Conservation (phyloP, 179 eudicot species). For the Beta corolliflora region DNA sequence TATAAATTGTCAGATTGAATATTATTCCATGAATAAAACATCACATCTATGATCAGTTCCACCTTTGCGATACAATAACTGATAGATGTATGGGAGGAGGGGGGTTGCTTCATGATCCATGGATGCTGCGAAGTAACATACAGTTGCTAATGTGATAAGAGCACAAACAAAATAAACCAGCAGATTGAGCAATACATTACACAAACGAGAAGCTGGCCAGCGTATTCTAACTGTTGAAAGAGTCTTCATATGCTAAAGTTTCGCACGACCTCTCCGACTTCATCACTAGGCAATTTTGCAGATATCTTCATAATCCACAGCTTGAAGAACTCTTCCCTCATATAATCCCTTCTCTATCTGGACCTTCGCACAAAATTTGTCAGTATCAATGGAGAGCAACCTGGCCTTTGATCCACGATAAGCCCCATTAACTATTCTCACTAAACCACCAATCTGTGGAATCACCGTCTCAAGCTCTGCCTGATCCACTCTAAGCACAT, state of each 20-base stretch:
- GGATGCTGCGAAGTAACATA: not conserved
- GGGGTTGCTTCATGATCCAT: not conserved
- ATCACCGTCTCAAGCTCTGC: constrained; percentile 90
- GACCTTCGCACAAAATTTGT: constrained; percentile 75
- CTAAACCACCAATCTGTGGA: constrained; percentile 87
- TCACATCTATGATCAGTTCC: not conserved
- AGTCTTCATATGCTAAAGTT: not conserved
- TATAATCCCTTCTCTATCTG: constrained; percentile 84
- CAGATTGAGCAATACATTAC: constrained; percentile 5
- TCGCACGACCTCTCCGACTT: not conserved
- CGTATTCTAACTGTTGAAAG: not conserved
- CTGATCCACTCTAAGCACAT: constrained; percentile 83
- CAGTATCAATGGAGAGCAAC: constrained; percentile 59
- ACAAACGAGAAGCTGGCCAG: not conserved
- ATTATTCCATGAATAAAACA: not conserved
- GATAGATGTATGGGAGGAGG: not conserved
- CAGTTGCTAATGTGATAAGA: constrained; percentile 4
- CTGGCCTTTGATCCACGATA: constrained; percentile 75
- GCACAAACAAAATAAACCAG: constrained; percentile 1
- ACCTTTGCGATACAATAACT: not conserved
- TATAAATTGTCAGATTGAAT: not conserved
- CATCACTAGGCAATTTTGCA: constrained; percentile 60
- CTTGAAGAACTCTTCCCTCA: constrained; percentile 78
- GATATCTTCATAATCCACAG: constrained; percentile 88
- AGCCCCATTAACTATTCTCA: constrained; percentile 84